A percentile compares a stretch with the other conserved stretches of the same genome.
These are phyloP conservation scores for Misopates orontium DNA, from an alignment of 257 asterid genomes.

Conservation along the genomic window DNA sequence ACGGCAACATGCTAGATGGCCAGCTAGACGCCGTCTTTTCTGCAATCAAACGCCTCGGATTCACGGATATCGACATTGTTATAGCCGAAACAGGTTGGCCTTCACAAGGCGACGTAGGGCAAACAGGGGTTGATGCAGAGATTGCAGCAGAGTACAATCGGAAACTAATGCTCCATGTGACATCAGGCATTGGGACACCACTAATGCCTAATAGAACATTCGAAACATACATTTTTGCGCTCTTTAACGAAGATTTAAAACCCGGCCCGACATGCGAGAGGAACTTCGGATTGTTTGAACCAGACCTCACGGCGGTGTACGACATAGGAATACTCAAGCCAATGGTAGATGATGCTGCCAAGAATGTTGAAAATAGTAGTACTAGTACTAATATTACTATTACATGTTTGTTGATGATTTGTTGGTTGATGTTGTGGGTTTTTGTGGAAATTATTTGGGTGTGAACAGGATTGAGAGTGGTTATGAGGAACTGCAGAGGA, in stretches of 20 bases:
- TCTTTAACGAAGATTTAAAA: constrained; percentile 63
- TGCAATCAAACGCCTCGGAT: constrained; percentile 39
- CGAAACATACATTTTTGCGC: constrained; percentile 48
- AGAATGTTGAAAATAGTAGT: constrained; percentile 18
- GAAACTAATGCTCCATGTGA: constrained; percentile 39
- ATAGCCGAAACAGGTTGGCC: constrained; percentile 64
- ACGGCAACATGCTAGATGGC: constrained; percentile 43
- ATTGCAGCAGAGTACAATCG: constrained; percentile 44
- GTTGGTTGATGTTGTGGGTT: constrained; percentile 21
- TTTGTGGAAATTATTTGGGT: constrained; percentile 36
- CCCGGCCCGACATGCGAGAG: constrained; percentile 71
- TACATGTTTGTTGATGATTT: constrained; percentile 27
- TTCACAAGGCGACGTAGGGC: constrained; percentile 42
- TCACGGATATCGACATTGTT: constrained; percentile 34
- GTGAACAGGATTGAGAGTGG: no score
- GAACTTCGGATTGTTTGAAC: constrained; percentile 55
- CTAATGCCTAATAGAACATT: constrained; percentile 47
- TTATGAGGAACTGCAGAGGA: constrained; percentile 41
- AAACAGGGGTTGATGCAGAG: constrained; percentile 36
- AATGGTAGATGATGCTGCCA: constrained; percentile 36
- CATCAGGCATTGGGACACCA: constrained; percentile 51
- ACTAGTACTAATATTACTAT: constrained; percentile 24
- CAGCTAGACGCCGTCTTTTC: constrained; percentile 47
- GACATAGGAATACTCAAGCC: constrained; percentile 51
- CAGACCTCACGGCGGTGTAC: constrained; percentile 42